Conservation (phyloP, 495 filamentous ascomycete species). For the Lepidopterella palustris region DNA sequence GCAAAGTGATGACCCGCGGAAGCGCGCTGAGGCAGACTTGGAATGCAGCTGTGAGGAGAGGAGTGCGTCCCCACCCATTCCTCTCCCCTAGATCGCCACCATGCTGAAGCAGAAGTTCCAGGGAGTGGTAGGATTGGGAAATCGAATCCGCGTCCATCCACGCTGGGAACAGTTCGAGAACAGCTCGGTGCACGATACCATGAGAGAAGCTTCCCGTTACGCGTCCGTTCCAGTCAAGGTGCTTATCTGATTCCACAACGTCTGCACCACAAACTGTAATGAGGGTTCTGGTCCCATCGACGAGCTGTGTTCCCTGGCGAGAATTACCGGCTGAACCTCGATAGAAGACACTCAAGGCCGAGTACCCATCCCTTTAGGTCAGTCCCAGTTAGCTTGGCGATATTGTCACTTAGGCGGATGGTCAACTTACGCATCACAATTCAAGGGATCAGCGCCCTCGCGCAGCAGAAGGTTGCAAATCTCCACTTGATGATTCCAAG, state of each 20-base stretch:
- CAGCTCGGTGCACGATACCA: not conserved
- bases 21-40: not conserved
- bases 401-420: not conserved
- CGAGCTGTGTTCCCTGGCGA: not conserved
- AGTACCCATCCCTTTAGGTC: not conserved
- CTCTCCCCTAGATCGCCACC: not conserved
- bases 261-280: not conserved
- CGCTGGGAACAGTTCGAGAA: not conserved
- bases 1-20: not conserved
- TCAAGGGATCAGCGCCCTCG: not conserved
- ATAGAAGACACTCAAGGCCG: not conserved
- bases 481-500: not conserved
- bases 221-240: not conserved
- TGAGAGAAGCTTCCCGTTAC: not conserved
- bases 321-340: not conserved
- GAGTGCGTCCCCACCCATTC: not conserved
- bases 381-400: no score
- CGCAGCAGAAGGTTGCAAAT: not conserved
- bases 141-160: not conserved
- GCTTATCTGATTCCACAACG: not conserved
- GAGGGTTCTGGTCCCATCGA: not conserved
- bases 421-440: not conserved
- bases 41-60: not conserved
- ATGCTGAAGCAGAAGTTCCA: not conserved
- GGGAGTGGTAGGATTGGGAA: not conserved